A percentile compares a stretch with the other conserved stretches of the same genome.
These are phyloP conservation scores for Chaetomium sp. DNA, from an alignment of 2,329 filamentous ascomycete species.

Conservation along the genomic window DNA sequence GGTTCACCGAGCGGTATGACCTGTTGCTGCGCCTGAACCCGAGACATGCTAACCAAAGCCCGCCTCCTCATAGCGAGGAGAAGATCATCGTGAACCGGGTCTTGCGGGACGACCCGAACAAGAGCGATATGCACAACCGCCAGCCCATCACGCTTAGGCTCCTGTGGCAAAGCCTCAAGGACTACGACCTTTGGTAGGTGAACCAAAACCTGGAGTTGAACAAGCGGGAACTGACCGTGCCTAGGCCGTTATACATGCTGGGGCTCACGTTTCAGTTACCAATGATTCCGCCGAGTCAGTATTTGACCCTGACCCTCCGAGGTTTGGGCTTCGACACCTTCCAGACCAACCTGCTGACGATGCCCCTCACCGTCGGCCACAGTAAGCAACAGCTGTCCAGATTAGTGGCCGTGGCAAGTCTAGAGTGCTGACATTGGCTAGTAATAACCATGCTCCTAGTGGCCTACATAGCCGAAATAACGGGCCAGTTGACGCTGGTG, in stretches of 20 bases:
- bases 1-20: conserved; percentile 56
- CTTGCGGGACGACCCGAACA: conserved; percentile 61
- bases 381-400: conserved; percentile 30
- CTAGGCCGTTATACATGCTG: conserved; percentile 54
- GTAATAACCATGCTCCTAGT: conserved; percentile 44
- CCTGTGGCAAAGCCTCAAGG: conserved; percentile 55
- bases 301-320: conserved; percentile 62
- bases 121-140: conserved; percentile 63
- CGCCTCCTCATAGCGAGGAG: conserved; percentile 48
- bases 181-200: conserved; percentile 48
- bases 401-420: not conserved
- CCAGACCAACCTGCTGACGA: conserved; percentile 63
- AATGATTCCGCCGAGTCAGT: conserved; percentile 50
- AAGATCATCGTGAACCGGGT: conserved; percentile 63
- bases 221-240: not conserved
- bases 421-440: conserved; percentile 19
- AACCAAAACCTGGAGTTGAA: not conserved
- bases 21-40: not conserved
- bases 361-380: conserved; percentile 51
- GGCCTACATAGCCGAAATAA: conserved; percentile 47
- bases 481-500: conserved; percentile 54
- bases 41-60: conserved; percentile 1
- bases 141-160: conserved; percentile 54
- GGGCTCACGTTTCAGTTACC: conserved; percentile 59
- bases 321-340: conserved; percentile 62